A percentile compares a stretch with the other conserved stretches of the same genome.
Evolutionary conservation across 2,329 filamentous ascomycete species (phyloP).

Genomic region (Fusarium mangiferae): DNA sequence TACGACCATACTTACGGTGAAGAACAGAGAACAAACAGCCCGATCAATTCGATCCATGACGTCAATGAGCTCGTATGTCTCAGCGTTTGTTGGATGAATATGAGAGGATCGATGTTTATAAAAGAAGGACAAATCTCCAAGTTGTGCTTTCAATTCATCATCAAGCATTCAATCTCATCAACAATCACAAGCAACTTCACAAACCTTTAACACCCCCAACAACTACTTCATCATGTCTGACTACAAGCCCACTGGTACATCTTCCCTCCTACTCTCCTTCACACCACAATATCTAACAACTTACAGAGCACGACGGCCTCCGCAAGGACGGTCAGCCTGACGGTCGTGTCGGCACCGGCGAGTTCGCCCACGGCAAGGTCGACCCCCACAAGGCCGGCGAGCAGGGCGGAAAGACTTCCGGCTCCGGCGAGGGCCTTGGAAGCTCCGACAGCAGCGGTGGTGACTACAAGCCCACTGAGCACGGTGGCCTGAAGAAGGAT

Average conservation of each 20-base stretch:
- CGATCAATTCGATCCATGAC: slow-evolving; percentile 13
- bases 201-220: not conserved
- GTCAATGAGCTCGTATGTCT: not conserved
- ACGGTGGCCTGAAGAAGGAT: slow-evolving; percentile 25
- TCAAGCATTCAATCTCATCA: not conserved
- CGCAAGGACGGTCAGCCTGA: slow-evolving; percentile 39
- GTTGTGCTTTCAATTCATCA: not conserved
- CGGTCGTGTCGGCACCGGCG: slow-evolving; percentile 35
- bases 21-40: not conserved
- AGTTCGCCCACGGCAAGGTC: slow-evolving; percentile 40
- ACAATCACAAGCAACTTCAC: not conserved
- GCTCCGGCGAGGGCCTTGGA: not conserved
- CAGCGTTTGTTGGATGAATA: not conserved
- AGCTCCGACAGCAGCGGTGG: slow-evolving; percentile 5
- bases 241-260: slow-evolving; percentile 29
- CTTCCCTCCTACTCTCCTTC: accelerated
- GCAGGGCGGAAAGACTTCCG: slow-evolving; percentile 32
- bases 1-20: not conserved
- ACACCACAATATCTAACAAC: not conserved
- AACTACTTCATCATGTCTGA: slow-evolving; percentile 19
- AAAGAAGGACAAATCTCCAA: not conserved
- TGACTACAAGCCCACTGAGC: slow-evolving; percentile 31
- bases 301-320: slow-evolving; percentile 36
- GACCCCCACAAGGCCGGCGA: slow-evolving; percentile 33
- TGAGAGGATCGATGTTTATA: not conserved